Base-by-base conservation (phyloP, 2,329 filamentous ascomycete genomes). In the Fusarium guadeloupense region DNA sequence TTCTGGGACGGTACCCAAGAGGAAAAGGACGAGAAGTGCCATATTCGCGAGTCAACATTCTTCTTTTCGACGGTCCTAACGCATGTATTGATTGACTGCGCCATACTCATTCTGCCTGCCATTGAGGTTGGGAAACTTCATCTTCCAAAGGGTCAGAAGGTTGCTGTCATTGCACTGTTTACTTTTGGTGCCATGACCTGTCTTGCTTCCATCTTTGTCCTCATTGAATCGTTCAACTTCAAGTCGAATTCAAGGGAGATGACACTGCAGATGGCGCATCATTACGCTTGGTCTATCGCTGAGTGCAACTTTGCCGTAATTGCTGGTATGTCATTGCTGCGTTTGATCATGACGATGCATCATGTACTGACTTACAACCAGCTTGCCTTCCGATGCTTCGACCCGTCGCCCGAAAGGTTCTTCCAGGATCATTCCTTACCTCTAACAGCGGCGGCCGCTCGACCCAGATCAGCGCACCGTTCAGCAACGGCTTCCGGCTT, bases 21-120 rank as follows among this genome's bases (percentile, higher is more conserved):
- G n/a, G 47, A 42, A 6, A 48, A 52, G 23, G 66, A 62, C 4
- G 63, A 59, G 1, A 55, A 63, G 12, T 77, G 75, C 55, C 64
- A 57, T 5, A 71, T 76, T 14, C 59, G 71, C 33, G 71, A 70
- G 48, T 62, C 65, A 13, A 69, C 68, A 0, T 75, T 73, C 21
- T 74, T 74, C 55, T 71, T 75, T 34, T 70, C 71, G 13, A 73
- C 72, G 1, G 68, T 72, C 2, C 31, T 74, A 10, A 67, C 68
- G 2, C 75, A 77, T 40, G 56, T 72, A 1, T 9, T 74, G 9
- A 62, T 76, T 14, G 75, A 77, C 17, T 40, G 74, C 17, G 56
- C 58, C 2, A 75, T 76, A 6, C 60, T 77, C 5, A 51, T 60
- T 3, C 62, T 76, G 0, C 74, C 74, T 1, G 52, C 70, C 2